Evolutionary conservation across 2,329 filamentous ascomycete species (phyloP), one percentile per base, ranked within the genome.

Genomic region (Calonectria crousiana): DNA sequence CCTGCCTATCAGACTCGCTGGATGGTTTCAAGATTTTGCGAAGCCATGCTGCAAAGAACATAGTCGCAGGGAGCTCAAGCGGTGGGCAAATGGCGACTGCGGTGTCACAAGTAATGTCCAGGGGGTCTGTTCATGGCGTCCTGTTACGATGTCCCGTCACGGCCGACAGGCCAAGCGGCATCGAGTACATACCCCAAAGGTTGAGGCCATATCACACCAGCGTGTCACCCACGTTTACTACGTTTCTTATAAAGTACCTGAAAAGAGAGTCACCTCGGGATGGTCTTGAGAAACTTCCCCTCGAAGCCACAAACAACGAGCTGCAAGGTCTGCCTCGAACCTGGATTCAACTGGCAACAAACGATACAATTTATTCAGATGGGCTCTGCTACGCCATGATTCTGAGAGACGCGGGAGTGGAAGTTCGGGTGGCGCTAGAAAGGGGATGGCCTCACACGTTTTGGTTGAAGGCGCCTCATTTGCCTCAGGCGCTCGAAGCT

Each of bases 401-500:
- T 4, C 78, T 90, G 72, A 81, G 79, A 51, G 79, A 83, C 16
- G 84, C 82, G 5, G 86, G 85, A 14, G 83, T 85, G 0, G 83
- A 86, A 16, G 85, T 89, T 0, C 83, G 79, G 71, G 78, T 88
- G 9, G 84, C 87, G 75, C 83, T 89, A 2, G 83, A 88, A 34
- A 74, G 78, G 69, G 88, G 88, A 11, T 89, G 85, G 84, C 88
- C 88, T 23, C 88, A 90, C 82, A 90, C 88, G 10, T 90, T 89
- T 77, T 90, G 89, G 88, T 78, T 90, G 72, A 86, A 80, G 85
- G 78, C 85, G 26, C 87, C 86, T 41, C 80, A 84, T 71, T 77
- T 89, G 77, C 78, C 84, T 16, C 81, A 83, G 76, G 85, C 87
- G 8, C 76, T 85, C 20, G 78, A 82, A 75, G 87, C 85, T 11